Conservation (phyloP, 805 yeast genomes). For the Candida boleticola region DNA sequence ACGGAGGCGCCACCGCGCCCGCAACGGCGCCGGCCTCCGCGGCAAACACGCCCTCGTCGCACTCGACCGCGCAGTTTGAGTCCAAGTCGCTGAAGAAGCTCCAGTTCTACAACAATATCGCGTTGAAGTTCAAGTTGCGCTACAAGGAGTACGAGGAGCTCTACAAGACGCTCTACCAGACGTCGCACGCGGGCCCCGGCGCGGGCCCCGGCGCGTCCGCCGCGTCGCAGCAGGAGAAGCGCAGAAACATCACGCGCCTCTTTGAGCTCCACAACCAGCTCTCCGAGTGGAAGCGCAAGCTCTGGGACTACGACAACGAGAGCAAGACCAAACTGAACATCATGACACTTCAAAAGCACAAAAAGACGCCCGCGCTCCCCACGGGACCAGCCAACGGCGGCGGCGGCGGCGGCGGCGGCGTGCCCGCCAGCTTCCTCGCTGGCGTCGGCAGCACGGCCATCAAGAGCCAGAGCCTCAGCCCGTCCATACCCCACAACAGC, state of each 20-base stretch:
- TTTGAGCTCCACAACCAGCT: conserved; percentile 51
- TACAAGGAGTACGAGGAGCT: conserved; percentile 50
- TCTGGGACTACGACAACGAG: conserved; percentile 48
- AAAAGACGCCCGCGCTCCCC: conserved; percentile 18
- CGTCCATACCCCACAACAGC: conserved; percentile 1
- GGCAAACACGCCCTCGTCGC: neutral
- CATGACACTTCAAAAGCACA: conserved; percentile 39
- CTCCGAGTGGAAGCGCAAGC: conserved; percentile 52
- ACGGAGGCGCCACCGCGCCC: neutral
- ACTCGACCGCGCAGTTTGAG: neutral
- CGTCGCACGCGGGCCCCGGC: neutral
- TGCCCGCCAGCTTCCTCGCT: neutral
- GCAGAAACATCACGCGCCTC: conserved; percentile 35
- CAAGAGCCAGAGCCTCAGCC: conserved; percentile 5
- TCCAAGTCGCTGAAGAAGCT: conserved; percentile 17
- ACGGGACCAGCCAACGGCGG: too few species aligned
- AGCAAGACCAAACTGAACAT: conserved; percentile 28
- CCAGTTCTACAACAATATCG: conserved; percentile 43
- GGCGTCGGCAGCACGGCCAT: too few species aligned
- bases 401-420: too few species aligned
- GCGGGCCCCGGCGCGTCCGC: neutral
- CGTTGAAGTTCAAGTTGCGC: conserved; percentile 43
- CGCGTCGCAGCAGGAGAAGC: conserved; percentile 15
- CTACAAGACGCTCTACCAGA: conserved; percentile 29
- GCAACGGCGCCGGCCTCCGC: neutral